Percentiles rank a stretch among this genome's conserved stretches.
phyloP scores from a whole-genome alignment of 108 stramenopile species.

The Epithemia pelagica region DNA sequence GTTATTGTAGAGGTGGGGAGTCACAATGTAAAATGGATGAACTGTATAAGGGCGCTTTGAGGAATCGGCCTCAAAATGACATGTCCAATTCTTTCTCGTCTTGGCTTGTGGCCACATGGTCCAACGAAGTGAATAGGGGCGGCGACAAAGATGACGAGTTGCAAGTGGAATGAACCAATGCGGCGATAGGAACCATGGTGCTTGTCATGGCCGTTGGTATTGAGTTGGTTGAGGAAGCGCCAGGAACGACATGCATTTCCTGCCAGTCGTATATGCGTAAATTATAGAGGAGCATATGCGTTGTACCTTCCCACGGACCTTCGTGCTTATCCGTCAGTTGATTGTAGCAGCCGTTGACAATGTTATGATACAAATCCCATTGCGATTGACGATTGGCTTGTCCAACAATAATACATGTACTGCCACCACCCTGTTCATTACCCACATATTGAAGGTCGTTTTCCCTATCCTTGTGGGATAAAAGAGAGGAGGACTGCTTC shows the following conservation, averaged over 20 bases:
- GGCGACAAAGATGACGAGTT: neutral
- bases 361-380: constrained; percentile 23
- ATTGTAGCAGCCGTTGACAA: constrained; percentile 25
- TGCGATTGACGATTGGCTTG: constrained; percentile 25
- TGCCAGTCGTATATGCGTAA: constrained; percentile 12
- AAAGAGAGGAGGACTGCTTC: neutral
- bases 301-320: constrained; percentile 10
- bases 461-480: too few relatives aligned
- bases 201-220: neutral
- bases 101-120: constrained; percentile 14
- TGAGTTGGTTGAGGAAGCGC: neutral
- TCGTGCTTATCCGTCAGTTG: constrained; percentile 22
- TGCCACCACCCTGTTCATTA: neutral
- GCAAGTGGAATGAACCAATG: neutral
- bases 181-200: constrained; percentile 13
- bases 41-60: too few relatives aligned
- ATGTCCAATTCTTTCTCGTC: constrained; percentile 13
- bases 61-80: constrained; percentile 15
- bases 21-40: too few relatives aligned
- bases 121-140: constrained; percentile 2
- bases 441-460: neutral
- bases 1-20: too few relatives aligned
- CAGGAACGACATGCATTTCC: neutral
- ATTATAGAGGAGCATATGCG: constrained; percentile 17
- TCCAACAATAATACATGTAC: constrained; percentile 12